A percentile compares a stretch with the other conserved stretches of the same genome.
These are phyloP conservation scores for Pholiota conissans DNA, from an alignment of 768 basidiomycete genomes.

Conservation along the genomic window DNA sequence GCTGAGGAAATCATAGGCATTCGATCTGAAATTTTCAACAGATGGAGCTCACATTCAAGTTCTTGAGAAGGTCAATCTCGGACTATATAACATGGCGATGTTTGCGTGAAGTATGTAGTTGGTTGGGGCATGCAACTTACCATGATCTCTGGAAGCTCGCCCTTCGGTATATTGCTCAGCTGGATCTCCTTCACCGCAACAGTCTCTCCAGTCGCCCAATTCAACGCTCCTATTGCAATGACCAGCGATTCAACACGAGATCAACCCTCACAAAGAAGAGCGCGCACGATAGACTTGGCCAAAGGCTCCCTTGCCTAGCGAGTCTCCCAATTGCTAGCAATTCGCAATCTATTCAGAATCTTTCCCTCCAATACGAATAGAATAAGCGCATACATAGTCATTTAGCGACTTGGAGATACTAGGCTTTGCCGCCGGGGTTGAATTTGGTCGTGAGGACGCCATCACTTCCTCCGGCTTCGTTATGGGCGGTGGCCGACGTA, in stretches of 20 bases:
- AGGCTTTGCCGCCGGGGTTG: constrained; percentile 35
- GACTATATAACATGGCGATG: constrained; percentile 51
- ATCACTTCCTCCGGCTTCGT: constrained; percentile 23
- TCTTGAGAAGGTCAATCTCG: constrained; percentile 97
- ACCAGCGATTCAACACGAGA: constrained; percentile 8
- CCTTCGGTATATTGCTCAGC: constrained; percentile 89
- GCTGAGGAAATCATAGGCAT: constrained; percentile 44
- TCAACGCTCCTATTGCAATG: constrained; percentile 66
- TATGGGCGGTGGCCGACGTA: not conserved
- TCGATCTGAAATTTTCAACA: constrained; percentile 1
- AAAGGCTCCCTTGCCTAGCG: constrained; percentile 94
- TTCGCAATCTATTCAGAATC: not conserved
- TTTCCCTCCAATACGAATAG: not conserved
- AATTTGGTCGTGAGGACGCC: constrained; percentile 39
- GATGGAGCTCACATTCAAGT: constrained; percentile 77
- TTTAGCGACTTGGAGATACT: constrained; percentile 56
- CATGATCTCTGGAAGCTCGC: constrained; percentile 97
- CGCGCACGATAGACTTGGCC: constrained; percentile 93
- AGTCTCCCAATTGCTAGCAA: constrained; percentile 89
- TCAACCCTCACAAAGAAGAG: not conserved
- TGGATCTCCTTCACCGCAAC: constrained; percentile 99
- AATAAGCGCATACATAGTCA: constrained; percentile 53
- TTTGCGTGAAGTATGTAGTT: constrained; percentile 1
- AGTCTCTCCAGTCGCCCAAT: constrained; percentile 97
- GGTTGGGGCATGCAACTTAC: constrained; percentile 41